Conservation (phyloP, 2,329 filamentous ascomycete species). For the Nothopassalora personata region DNA sequence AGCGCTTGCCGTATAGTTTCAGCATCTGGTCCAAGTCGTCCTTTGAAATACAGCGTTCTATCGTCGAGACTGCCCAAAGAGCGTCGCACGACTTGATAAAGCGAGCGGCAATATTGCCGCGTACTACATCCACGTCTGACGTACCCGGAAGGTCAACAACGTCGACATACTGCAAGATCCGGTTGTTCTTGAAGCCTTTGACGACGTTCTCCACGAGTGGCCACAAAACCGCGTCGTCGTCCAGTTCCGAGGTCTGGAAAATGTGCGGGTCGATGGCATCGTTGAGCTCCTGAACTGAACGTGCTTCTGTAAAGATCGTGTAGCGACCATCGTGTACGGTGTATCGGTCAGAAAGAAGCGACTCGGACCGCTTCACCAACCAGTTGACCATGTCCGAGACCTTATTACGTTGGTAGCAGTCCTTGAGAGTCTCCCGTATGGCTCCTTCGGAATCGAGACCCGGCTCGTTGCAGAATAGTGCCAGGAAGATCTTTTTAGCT, state of each 20-base stretch:
- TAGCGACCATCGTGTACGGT: constrained; percentile 1
- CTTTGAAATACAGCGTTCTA: constrained; percentile 19
- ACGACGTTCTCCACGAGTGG: constrained; percentile 22
- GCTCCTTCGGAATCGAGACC: constrained; percentile 12
- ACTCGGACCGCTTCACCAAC: neutral
- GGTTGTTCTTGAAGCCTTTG: constrained; percentile 16
- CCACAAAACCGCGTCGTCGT: constrained; percentile 16
- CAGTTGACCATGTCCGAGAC: neutral
- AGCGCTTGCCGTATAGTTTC: constrained; percentile 16
- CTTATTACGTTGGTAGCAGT: neutral
- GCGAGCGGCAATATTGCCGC: constrained; percentile 14
- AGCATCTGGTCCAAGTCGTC: constrained; percentile 13
- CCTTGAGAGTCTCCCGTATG: neutral
- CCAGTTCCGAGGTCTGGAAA: neutral
- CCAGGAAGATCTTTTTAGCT: constrained; percentile 9
- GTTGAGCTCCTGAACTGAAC: constrained; percentile 9
- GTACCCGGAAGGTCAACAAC: constrained; percentile 27
- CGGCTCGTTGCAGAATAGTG: constrained; percentile 11
- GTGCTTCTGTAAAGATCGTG: constrained; percentile 10
- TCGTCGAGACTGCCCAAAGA: constrained; percentile 20
- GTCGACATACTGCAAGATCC: constrained; percentile 17
- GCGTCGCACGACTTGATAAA: constrained; percentile 21
- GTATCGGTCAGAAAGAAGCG: neutral
- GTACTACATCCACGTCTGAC: constrained; percentile 20
- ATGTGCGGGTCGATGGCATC: constrained; percentile 16